Evolutionary conservation across 805 yeast species (phyloP).

Genomic region (Saccharomycopsis fermentans): DNA sequence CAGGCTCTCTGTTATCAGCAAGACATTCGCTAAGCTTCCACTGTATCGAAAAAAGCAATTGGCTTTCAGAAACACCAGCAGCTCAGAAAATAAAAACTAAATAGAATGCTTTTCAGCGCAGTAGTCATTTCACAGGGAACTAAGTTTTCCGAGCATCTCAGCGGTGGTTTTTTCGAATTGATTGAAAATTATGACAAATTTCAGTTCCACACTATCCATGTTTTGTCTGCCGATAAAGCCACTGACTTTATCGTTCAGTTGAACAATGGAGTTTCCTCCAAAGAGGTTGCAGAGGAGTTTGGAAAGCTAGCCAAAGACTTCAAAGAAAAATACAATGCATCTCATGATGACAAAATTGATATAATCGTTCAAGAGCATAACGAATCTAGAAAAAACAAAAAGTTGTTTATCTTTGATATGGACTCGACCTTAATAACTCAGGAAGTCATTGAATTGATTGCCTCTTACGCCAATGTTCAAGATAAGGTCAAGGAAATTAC

Average conservation of each 20-base stretch:
- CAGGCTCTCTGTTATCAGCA: no score
- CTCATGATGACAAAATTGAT: conserved; percentile 27
- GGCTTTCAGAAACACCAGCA: no score
- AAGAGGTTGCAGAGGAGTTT: not conserved
- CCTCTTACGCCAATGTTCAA: conserved; percentile 88
- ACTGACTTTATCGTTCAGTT: conserved; percentile 15
- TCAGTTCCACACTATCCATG: conserved; percentile 8
- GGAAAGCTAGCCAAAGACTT: not conserved
- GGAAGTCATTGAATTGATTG: conserved; percentile 93
- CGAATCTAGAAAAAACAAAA: conserved; percentile 28
- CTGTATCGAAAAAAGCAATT: not conserved
- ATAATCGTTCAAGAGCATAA: conserved; percentile 32
- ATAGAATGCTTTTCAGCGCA: conserved; percentile 14
- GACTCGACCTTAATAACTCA: conserved; percentile 93
- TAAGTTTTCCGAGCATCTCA: conserved; percentile 12
- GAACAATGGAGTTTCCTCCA: not conserved
- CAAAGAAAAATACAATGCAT: conserved; percentile 2
- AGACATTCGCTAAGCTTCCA: no score
- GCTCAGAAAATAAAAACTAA: not conserved
- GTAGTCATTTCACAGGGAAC: conserved; percentile 25
- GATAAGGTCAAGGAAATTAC: conserved; percentile 81
- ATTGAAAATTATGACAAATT: conserved; percentile 5
- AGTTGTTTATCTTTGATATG: conserved; percentile 88
- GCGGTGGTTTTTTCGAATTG: conserved; percentile 1
- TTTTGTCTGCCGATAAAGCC: conserved; percentile 16